Evolutionary conservation across 768 basidiomycete genomes (phyloP), one percentile per base, ranked within the genome.

Genomic region (Tulasnella sp.): DNA sequence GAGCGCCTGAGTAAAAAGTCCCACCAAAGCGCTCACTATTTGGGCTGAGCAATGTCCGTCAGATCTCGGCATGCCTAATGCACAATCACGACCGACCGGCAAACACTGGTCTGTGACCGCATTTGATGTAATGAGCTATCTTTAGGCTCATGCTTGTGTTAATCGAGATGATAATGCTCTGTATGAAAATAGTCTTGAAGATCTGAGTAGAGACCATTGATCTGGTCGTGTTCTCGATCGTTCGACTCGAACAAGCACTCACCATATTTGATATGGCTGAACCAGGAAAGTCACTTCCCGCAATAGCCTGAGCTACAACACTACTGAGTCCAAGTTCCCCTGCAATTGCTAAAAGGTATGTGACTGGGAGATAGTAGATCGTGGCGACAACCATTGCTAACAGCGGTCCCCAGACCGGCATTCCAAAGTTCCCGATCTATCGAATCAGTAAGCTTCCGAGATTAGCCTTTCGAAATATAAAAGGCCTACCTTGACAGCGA

Each of bases 61-160:
- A 52, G 47, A 1, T 6, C 2, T n/a, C 22, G 47, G 2, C 9
- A 2, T 32, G 1, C 34, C 67, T 5, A 26, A 67, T 6, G 16
- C 22, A 17, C 32, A 11, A 12, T 5, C 16, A 11, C 32, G 1
- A 76, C 77, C 40, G 34, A 81, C 81, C 80, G 11, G 76, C 62
- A 74, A 84, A 84, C 0, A n/a, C 81, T 81, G 0, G 78, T 76
- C 4, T 83, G 76, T 4, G 84, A 84, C 7, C 84, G 83, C 3
- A 84, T 76, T 84, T 85, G 78, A 84, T 81, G 76, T 85, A 85
- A 75, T 84, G 84, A 1, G 83, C 84, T 14, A 77, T 69, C 70
- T 81, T 81, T n/a, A 81, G 76, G 32, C 81, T 80, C 35, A 79
- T 77, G 1, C 79, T 75, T 80, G 78, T 1, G 79, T 75, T 71